These are phyloP conservation scores for Lippia alba DNA, from an alignment of 305 asterid species.

Conservation along the genomic window DNA sequence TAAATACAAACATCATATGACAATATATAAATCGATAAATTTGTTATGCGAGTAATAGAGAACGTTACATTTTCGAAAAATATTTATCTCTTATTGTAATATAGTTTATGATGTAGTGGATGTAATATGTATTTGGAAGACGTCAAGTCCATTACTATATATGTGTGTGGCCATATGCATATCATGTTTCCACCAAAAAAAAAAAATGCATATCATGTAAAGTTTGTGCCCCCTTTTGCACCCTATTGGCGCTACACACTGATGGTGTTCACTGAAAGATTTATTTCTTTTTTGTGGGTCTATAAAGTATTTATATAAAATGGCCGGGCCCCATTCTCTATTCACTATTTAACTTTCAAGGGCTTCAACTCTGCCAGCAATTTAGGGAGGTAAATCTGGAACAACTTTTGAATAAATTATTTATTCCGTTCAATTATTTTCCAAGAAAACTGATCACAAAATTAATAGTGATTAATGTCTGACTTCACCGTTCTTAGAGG, in stretches of 20 bases:
- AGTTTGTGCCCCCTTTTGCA: conserved; percentile 34
- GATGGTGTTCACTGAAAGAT: conserved; percentile 17
- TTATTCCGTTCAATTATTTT: too few species aligned
- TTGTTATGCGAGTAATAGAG: too few species aligned
- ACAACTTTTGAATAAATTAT: background rate
- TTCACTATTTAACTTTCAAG: conserved; percentile 1
- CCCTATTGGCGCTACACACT: conserved; percentile 33
- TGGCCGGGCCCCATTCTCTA: background rate
- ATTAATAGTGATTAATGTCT: too few species aligned
- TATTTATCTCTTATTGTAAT: too few species aligned
- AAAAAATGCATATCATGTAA: conserved; percentile 21
- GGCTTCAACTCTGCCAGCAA: background rate
- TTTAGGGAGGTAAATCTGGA: background rate
- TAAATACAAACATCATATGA: too few species aligned
- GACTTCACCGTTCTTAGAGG: too few species aligned
- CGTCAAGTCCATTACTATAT: background rate
- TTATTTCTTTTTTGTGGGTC: conserved; percentile 1
- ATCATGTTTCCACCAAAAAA: too few species aligned
- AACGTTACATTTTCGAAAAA: too few species aligned
- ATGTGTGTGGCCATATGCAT: conserved; percentile 25
- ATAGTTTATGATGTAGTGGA: background rate
- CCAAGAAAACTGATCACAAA: too few species aligned
- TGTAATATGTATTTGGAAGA: background rate
- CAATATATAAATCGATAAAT: too few species aligned
- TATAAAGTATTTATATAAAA: background rate